These are phyloP conservation scores for Aphanoascus verrucosus DNA, from an alignment of 2,329 filamentous ascomycete genomes.

Conservation along the genomic window DNA sequence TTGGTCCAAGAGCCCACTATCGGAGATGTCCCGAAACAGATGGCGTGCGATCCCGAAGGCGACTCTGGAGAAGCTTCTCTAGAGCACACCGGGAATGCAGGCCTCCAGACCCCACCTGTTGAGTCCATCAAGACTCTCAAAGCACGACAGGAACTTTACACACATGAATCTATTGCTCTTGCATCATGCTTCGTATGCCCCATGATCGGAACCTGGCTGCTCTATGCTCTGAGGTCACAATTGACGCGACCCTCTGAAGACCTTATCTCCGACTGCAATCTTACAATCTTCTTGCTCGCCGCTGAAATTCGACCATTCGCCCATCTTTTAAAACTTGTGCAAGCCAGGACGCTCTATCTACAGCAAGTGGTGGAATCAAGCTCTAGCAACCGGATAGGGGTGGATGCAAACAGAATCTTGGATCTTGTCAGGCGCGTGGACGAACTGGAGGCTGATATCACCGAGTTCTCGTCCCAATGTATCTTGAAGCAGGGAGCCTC, in stretches of 20 bases:
- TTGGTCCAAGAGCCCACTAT: conserved; percentile 18
- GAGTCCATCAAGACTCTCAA: conserved; percentile 22
- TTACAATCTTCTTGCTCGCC: conserved; percentile 79
- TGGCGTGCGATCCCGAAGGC: conserved; percentile 19
- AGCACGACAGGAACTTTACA: conserved; percentile 54
- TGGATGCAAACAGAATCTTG: conserved; percentile 31
- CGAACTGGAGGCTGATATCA: conserved; percentile 53
- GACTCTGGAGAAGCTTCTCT: background rate
- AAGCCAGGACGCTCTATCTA: conserved; percentile 66
- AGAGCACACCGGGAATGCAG: conserved; percentile 12
- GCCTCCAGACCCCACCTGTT: conserved; percentile 9
- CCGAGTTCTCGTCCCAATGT: conserved; percentile 26
- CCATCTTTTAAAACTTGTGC: conserved; percentile 70
- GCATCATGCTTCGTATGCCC: conserved; percentile 70
- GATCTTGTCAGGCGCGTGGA: conserved; percentile 57
- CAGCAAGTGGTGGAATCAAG: conserved; percentile 53
- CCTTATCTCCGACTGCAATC: conserved; percentile 82
- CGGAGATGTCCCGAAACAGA: conserved; percentile 23
- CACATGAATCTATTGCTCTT: conserved; percentile 65
- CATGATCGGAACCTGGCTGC: conserved; percentile 65
- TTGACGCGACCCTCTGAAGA: conserved; percentile 75
- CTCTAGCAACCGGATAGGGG: conserved; percentile 24
- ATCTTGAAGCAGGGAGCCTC: conserved; percentile 23
- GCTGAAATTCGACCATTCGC: conserved; percentile 75
- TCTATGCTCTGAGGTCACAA: conserved; percentile 70